phyloP scores from a whole-genome alignment of 75 land plant species.

The Pinus albicaulis region DNA sequence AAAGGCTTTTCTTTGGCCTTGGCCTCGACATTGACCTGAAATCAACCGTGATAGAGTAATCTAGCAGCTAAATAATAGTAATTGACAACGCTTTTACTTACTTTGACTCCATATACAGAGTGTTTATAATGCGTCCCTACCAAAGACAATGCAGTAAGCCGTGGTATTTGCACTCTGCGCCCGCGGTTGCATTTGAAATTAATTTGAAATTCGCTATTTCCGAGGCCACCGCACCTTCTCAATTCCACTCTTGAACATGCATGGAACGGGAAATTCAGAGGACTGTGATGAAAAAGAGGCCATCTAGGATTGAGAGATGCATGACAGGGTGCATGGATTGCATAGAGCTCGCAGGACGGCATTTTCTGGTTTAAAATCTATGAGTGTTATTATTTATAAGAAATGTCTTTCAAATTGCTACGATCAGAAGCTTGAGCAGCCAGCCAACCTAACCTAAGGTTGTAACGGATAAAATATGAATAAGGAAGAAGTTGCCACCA shows the following conservation, averaged over 20 bases:
- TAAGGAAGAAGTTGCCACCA: too few relatives aligned
- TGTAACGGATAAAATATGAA: too few relatives aligned
- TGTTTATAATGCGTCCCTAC: neutral
- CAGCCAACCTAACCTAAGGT: too few relatives aligned
- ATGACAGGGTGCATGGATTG: neutral
- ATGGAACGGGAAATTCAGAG: neutral
- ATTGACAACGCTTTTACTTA: neutral
- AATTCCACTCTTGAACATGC: neutral
- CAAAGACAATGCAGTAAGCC: neutral
- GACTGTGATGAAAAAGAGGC: neutral
- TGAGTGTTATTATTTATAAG: too few relatives aligned
- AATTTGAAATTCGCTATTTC: neutral
- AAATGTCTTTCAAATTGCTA: too few relatives aligned
- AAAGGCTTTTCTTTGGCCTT: slow-evolving; percentile 18
- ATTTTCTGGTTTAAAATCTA: too few relatives aligned
- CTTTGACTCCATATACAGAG: neutral
- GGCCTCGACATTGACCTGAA: slow-evolving; percentile 7
- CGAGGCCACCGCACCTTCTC: neutral
- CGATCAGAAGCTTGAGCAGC: too few relatives aligned
- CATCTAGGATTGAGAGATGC: neutral
- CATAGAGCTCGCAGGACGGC: neutral
- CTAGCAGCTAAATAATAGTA: neutral
- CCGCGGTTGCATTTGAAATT: neutral
- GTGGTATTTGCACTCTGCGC: neutral
- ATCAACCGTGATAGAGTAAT: neutral